Conservation (phyloP, 2,329 filamentous ascomycete species). For the Pseudofabraea citricarpa region DNA sequence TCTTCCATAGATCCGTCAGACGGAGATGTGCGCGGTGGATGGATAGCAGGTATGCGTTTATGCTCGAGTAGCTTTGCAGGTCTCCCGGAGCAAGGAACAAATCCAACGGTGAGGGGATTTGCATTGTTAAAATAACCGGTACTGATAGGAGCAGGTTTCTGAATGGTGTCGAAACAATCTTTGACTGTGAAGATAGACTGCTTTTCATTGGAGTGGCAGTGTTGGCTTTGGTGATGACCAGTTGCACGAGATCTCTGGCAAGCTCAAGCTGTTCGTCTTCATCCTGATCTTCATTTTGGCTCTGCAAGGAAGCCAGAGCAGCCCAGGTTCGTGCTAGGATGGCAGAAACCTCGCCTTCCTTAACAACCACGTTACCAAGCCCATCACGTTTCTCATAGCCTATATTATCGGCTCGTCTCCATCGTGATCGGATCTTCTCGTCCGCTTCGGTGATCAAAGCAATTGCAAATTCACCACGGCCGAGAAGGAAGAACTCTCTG, state of each 20-base stretch:
- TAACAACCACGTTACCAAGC: constrained; percentile 63
- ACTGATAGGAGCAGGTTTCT: constrained; percentile 77
- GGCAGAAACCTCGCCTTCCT: constrained; percentile 79
- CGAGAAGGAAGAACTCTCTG: constrained; percentile 81
- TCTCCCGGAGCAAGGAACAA: constrained; percentile 78
- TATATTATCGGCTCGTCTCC: constrained; percentile 58
- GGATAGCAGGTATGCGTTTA: constrained; percentile 82
- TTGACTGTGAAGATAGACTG: constrained; percentile 9
- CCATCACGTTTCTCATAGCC: constrained; percentile 53
- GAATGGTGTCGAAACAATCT: constrained; percentile 51
- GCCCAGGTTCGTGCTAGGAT: constrained; percentile 76
- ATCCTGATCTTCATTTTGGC: constrained; percentile 64
- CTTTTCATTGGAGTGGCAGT: constrained; percentile 31
- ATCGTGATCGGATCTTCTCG: constrained; percentile 68
- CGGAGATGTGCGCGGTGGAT: constrained; percentile 82
- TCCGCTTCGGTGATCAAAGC: constrained; percentile 83
- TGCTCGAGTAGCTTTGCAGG: constrained; percentile 72
- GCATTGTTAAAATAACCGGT: constrained; percentile 65
- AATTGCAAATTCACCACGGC: constrained; percentile 86
- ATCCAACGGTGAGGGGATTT: constrained; percentile 75
- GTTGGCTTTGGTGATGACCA: constrained; percentile 53
- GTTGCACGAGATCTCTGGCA: constrained; percentile 69
- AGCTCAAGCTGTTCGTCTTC: constrained; percentile 73
- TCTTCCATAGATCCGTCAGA: constrained; percentile 82
- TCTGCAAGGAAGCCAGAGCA: constrained; percentile 69